Percentiles rank a stretch among this genome's conserved stretches.
Conservation (phyloP, 352 stramenopile species). For the Phytophthora pseudosyringae region DNA sequence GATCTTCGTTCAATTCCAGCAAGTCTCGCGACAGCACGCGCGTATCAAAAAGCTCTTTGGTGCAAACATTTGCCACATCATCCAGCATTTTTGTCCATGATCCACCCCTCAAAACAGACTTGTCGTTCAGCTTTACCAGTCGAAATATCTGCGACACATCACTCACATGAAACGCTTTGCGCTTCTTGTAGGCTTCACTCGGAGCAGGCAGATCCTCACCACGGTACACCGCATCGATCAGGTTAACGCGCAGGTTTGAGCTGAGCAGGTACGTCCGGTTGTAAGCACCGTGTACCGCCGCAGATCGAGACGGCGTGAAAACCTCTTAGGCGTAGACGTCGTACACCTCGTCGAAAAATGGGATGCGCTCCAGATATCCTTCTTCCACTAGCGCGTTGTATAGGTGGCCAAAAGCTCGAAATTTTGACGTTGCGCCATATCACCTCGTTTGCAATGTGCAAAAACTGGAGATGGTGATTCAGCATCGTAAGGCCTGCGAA, state of each 20-base stretch:
- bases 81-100: constrained; percentile 21
- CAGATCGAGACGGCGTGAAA: constrained; percentile 37
- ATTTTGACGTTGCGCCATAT: constrained; percentile 31
- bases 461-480: constrained; percentile 35
- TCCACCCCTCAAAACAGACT: constrained; percentile 22
- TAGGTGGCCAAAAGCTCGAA: constrained; percentile 41
- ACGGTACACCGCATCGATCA: constrained; percentile 35
- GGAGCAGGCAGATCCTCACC: constrained; percentile 4
- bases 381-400: constrained; percentile 39
- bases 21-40: constrained; percentile 41
- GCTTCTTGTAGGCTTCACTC: constrained; percentile 23
- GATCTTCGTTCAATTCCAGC: constrained; percentile 42
- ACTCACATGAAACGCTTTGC: constrained; percentile 24
- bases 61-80: constrained; percentile 19
- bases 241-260: constrained; percentile 22
- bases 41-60: constrained; percentile 26
- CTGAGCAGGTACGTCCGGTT: constrained; percentile 31
- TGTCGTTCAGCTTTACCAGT: constrained; percentile 35
- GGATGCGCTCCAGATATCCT: constrained; percentile 26
- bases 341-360: constrained; percentile 39
- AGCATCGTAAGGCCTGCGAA: constrained; percentile 39
- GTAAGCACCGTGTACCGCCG: constrained; percentile 27
- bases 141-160: constrained; percentile 37
- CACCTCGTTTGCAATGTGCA: constrained; percentile 27
- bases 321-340: constrained; percentile 25